Percentiles rank a stretch among this genome's conserved stretches.
phyloP scores from a whole-genome alignment of 1,284 basidiomycete genomes.

The Ustilago tritici region DNA sequence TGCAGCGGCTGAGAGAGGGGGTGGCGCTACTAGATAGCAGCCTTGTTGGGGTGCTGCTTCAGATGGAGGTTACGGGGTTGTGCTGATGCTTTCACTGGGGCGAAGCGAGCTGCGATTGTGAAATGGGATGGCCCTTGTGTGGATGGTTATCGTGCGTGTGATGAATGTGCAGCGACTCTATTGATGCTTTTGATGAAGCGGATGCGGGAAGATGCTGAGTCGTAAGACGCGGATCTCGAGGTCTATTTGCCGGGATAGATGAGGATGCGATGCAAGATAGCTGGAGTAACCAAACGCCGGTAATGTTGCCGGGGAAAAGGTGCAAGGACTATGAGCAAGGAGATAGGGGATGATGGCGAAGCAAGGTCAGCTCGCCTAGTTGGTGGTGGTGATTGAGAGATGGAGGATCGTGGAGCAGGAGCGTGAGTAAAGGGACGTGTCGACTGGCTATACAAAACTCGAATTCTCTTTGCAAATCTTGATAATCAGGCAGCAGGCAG shows the following conservation, averaged over 20 bases:
- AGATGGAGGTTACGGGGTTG: neutral
- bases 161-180: neutral
- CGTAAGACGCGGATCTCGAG: neutral
- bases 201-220: conserved; percentile 8
- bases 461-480: conserved; percentile 23
- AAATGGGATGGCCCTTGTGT: too few species aligned
- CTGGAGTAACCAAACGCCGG: neutral
- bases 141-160: too few species aligned
- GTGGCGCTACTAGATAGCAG: neutral
- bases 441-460: conserved; percentile 3
- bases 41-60: neutral
- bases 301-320: neutral
- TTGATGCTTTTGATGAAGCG: neutral
- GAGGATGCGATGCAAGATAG: neutral
- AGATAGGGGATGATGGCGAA: neutral
- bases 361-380: neutral
- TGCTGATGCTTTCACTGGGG: neutral
- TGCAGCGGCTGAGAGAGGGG: conserved; percentile 3
- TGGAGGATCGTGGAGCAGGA: conserved; percentile 35
- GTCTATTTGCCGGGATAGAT: neutral
- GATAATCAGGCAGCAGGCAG: conserved; percentile 12
- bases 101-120: too few species aligned
- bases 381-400: conserved; percentile 15
- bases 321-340: neutral
- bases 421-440: neutral